phyloP scores from a whole-genome alignment of 2,329 filamentous ascomycete species.

The Fusarium sp. region DNA sequence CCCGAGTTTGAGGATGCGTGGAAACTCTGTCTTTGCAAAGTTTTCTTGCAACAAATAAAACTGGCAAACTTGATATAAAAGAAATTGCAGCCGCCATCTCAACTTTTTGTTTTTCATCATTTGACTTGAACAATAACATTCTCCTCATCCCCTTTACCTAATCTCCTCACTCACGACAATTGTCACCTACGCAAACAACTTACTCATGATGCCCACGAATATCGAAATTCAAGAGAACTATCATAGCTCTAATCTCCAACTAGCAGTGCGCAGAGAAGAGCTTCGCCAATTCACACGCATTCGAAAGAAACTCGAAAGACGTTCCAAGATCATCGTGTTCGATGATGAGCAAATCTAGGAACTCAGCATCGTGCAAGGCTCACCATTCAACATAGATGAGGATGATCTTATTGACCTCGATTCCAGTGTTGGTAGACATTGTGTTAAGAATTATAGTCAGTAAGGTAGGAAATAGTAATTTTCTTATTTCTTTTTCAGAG shows the following conservation, averaged over 20 bases:
- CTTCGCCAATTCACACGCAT: neutral
- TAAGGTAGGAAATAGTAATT: too few species aligned
- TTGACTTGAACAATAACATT: neutral
- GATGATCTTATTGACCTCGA: slow-evolving; percentile 25
- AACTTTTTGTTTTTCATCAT: neutral
- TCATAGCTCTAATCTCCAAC: neutral
- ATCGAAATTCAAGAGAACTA: neutral
- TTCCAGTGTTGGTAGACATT: neutral
- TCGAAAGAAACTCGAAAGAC: neutral
- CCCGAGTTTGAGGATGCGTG: neutral
- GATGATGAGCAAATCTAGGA: neutral
- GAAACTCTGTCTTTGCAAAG: neutral
- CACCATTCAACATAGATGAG: slow-evolving; percentile 25
- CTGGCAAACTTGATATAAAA: too few species aligned
- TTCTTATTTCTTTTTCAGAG: too few species aligned
- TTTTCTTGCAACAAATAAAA: neutral
- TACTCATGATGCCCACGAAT: neutral
- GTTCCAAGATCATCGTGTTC: neutral
- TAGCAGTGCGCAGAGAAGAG: neutral
- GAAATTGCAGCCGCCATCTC: too few species aligned
- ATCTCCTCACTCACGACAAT: neutral
- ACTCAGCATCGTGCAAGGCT: neutral
- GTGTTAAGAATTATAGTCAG: too few species aligned
- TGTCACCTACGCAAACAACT: neutral
- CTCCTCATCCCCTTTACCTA: neutral